phyloP scores from a whole-genome alignment of 805 yeast genomes.

The Ascoidea tarda region DNA sequence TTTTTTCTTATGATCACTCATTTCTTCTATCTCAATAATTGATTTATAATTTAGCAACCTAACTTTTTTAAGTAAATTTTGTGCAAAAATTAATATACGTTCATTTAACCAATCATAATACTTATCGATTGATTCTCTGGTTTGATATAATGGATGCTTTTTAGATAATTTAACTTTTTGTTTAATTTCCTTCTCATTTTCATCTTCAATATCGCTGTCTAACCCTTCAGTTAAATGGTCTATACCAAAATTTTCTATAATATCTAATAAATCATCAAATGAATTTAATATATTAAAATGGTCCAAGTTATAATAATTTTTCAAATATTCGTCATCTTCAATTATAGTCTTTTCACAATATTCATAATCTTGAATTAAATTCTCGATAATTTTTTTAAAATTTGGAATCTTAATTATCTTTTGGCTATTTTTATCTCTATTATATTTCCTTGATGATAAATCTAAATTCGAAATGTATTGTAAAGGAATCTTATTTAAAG shows the following conservation, averaged over 20 bases:
- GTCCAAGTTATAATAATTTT: constrained; percentile 23
- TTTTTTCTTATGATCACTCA: constrained; percentile 4
- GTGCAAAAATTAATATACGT: constrained; percentile 4
- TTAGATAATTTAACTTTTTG: constrained; percentile 10
- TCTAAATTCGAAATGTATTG: constrained; percentile 39
- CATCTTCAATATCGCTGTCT: constrained; percentile 40
- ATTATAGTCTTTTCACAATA: constrained; percentile 1
- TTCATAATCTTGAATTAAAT: constrained; percentile 28
- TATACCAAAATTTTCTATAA: constrained; percentile 51
- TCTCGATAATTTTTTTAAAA: constrained; percentile 27
- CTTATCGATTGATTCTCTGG: constrained; percentile 22
- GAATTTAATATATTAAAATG: constrained; percentile 39
- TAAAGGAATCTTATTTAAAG: constrained; percentile 44
- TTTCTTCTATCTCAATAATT: constrained; percentile 2
- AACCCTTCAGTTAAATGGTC: constrained; percentile 39
- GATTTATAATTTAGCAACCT: no score
- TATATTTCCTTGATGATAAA: constrained; percentile 21
- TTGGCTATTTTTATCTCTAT: constrained; percentile 3
- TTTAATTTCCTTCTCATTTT: constrained; percentile 5
- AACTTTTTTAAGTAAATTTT: no score
- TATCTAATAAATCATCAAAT: constrained; percentile 55
- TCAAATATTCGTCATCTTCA: constrained; percentile 12
- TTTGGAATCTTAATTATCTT: constrained; percentile 13
- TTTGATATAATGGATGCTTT: constrained; percentile 41
- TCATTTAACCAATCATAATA: constrained; percentile 36